Base-by-base conservation (phyloP, 2,329 filamentous ascomycete genomes). In the Scedosporium boydii region DNA sequence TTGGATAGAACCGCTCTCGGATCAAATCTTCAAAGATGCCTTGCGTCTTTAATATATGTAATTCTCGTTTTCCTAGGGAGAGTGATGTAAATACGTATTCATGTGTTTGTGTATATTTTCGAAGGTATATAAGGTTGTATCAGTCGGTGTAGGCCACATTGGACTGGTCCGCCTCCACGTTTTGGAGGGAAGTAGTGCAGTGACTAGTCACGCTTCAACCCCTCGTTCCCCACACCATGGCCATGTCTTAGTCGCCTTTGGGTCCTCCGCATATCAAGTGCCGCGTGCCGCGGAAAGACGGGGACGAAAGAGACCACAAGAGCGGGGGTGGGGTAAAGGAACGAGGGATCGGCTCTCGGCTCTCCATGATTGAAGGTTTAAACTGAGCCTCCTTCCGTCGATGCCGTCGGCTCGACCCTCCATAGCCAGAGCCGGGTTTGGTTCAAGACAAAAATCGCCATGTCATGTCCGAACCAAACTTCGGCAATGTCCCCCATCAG, bases 221-320 rank as follows among this genome's bases (percentile, higher is more conserved):
- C 56, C 26, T 7, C 56, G 29, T 26, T 4, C 56, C n/a, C 14
- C 14, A 14, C 23, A 26, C 53, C 16, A 1, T 34, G 29, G 9
- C 29, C n/a, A n/a, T n/a, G n/a, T n/a, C n/a, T n/a, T 34, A 34
- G 53, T 26, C 27, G 53, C 53, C 21, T 26, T 21, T 56, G 14
- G 53, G 21, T 56, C 21, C 16, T 26, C 14, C 27, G 53, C 53
- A 34, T 42, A 58, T 6, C 16, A 34, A 58, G 56, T 58, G 27
- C 27, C 56, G 56, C 26, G 18, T 58, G n/a, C n/a, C 56, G 56
- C 56, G 56, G 56, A 58, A 23, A 42, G 56, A 58, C 56, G 56
- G 56, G 56, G 56, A 58, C 56, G 56, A 58, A 41, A 58, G 56
- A 53, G 10, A 12, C 9, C 3, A 27, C 6, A 12, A 53, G 48